Base-by-base conservation (phyloP, 2,329 filamentous ascomycete genomes). In the Aspergillus phoenicis region DNA sequence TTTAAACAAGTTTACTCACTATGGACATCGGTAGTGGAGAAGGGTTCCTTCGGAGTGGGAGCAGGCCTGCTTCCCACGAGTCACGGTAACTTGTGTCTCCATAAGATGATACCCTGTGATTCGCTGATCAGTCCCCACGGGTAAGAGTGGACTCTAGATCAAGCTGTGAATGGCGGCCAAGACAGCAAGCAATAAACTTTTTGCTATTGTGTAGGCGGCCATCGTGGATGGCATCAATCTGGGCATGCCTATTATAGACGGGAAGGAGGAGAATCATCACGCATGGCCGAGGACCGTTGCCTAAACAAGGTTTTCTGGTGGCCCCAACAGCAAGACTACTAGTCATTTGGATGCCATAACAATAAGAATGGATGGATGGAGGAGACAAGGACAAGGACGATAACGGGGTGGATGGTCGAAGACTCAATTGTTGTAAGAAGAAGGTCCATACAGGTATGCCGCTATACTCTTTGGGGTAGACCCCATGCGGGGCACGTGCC, bases 391-490 rank as follows among this genome's bases (percentile, higher is more conserved):
- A 51, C 47, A 30, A 26, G 47, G 26, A 51, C 24, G 47, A 30
- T 51, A 28, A 51, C 47, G 47, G 26, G 33, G 5, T 15, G 45
- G 24, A 17, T 49, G 45, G 45, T 26, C 24, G 13, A 49, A 49
- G 24, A 7, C 45, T 30, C 24, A 51, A 51, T 51, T 33, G 47
- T 51, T 51, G 47, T 17, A 51, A 51, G 28, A 51, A 51, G 47
- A 51, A 51, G 47, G 47, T 51, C 28, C 47, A 51, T 51, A 26
- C 47, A 51, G 47, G 47, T 51, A 51, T 51, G 47, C 47, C 47
- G 47, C 47, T 51, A 51, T 51, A 51, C 47, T 15, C 24, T 15
- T 30, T 30, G 15, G 45, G 15, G 45, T 4, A 13, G 22, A 8
- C 45, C 47, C 26, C 47, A 13, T 33, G 33, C 26, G n/a, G 26